Evolutionary conservation across 441 rosid genomes (phyloP).

Genomic region (Biscutella laevigata): DNA sequence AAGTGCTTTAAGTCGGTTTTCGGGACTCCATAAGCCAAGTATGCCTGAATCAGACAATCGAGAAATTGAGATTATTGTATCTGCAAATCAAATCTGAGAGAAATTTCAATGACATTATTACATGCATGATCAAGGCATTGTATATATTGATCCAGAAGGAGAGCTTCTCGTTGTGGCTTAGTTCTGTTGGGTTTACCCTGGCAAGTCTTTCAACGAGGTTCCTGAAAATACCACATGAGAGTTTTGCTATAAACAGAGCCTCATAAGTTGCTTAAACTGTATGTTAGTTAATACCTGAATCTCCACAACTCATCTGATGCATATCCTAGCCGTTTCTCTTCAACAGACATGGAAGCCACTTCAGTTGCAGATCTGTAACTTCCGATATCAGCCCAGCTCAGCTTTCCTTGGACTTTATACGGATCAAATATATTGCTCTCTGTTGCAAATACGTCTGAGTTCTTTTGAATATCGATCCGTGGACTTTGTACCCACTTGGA

Average conservation of each 20-base stretch:
- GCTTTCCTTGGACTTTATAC: constrained; percentile 50
- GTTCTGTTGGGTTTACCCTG: constrained; percentile 49
- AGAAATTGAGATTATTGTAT: background rate
- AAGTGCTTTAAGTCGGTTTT: constrained; percentile 78
- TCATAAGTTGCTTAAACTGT: background rate
- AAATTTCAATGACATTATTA: constrained; percentile 12
- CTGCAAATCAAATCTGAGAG: background rate
- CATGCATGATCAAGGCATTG: constrained; percentile 74
- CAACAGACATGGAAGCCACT: constrained; percentile 73
- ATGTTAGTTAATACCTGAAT: constrained; percentile 46
- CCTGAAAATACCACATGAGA: constrained; percentile 29
- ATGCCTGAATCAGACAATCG: constrained; percentile 41
- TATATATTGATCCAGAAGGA: constrained; percentile 73
- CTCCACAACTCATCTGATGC: constrained; percentile 65
- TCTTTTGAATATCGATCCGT: constrained; percentile 43
- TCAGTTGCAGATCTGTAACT: constrained; percentile 45
- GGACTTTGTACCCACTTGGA: constrained; percentile 64
- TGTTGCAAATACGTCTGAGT: constrained; percentile 41
- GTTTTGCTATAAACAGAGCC: background rate
- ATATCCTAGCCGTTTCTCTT: constrained; percentile 56
- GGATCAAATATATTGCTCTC: constrained; percentile 48
- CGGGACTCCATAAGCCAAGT: constrained; percentile 87
- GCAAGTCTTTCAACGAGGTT: constrained; percentile 48
- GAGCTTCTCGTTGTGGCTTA: constrained; percentile 57
- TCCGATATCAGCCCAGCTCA: constrained; percentile 63